Percentiles rank a stretch among this genome's conserved stretches.
These are phyloP conservation scores for Beauveria asiatica DNA, from an alignment of 2,329 filamentous ascomycete genomes.

Conservation along the genomic window DNA sequence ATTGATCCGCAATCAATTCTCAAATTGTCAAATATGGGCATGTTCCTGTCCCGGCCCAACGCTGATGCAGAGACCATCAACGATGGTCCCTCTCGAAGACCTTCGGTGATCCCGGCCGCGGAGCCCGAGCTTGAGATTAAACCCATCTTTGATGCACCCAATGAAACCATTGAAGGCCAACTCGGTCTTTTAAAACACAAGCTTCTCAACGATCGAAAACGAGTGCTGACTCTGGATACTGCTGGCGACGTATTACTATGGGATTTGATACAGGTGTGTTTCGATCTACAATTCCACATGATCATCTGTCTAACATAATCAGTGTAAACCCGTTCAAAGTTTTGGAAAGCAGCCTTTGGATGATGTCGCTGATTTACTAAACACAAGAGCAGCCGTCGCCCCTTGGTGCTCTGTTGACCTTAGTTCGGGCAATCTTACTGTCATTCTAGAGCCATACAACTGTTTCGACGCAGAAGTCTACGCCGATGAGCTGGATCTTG, in stretches of 20 bases:
- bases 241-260: conserved; percentile 91
- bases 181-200: conserved; percentile 92
- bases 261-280: conserved; percentile 73
- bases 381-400: conserved; percentile 79
- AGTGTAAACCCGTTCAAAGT: conserved; percentile 82
- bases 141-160: conserved; percentile 59
- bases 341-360: conserved; percentile 93
- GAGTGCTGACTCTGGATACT: conserved; percentile 86
- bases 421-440: conserved; percentile 82
- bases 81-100: conserved; percentile 34
- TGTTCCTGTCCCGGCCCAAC: conserved; percentile 53
- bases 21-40: conserved; percentile 74
- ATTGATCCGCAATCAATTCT: conserved; percentile 74
- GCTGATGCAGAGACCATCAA: conserved; percentile 49
- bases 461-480: conserved; percentile 98
- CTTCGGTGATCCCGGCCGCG: conserved; percentile 23
- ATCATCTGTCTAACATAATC: not conserved
- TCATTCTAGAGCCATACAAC: conserved; percentile 86
- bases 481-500: conserved; percentile 73
- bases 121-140: conserved; percentile 31
- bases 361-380: conserved; percentile 79
- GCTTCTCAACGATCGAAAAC: conserved; percentile 80
- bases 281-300: not conserved
- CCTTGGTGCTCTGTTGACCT: conserved; percentile 97
- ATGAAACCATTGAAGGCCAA: conserved; percentile 86